A percentile compares a stretch with the other conserved stretches of the same genome.
These are phyloP conservation scores for Fusarium citri DNA, from an alignment of 2,329 filamentous ascomycete genomes.

Conservation along the genomic window DNA sequence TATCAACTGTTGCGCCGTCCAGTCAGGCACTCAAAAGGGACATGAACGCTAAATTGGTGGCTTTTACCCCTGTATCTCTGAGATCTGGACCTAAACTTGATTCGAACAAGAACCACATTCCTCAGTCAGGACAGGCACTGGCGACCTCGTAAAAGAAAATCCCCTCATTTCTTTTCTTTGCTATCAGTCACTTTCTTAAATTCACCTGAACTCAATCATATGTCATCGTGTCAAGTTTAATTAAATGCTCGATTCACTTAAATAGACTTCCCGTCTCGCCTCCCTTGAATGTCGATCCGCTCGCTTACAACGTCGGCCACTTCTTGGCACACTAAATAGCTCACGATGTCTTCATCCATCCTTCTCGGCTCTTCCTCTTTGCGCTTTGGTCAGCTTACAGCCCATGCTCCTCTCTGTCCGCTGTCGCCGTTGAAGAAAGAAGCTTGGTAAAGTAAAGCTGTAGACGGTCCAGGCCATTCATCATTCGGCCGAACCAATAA, in stretches of 20 bases:
- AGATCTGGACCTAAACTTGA: neutral
- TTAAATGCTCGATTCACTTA: neutral
- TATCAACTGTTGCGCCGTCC: conserved; percentile 10
- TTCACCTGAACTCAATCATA: neutral
- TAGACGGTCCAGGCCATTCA: neutral
- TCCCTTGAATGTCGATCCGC: neutral
- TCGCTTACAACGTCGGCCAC: neutral
- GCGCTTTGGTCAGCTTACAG: neutral
- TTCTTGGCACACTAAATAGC: neutral
- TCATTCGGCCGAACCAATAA: neutral
- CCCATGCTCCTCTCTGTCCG: neutral
- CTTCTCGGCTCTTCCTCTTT: neutral
- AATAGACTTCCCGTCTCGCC: neutral
- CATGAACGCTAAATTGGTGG: neutral
- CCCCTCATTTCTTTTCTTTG: conserved; percentile 7
- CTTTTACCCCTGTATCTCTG: neutral
- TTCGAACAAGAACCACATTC: conserved; percentile 2
- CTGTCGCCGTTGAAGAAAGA: neutral
- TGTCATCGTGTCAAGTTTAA: neutral
- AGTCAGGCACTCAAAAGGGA: neutral
- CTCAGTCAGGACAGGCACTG: neutral
- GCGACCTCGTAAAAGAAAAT: conserved; percentile 7
- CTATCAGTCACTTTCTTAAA: neutral
- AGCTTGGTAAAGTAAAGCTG: neutral
- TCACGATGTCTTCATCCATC: neutral